These are phyloP conservation scores for Scolecobasidium constrictum DNA, from an alignment of 2,329 filamentous ascomycete species.

Conservation along the genomic window DNA sequence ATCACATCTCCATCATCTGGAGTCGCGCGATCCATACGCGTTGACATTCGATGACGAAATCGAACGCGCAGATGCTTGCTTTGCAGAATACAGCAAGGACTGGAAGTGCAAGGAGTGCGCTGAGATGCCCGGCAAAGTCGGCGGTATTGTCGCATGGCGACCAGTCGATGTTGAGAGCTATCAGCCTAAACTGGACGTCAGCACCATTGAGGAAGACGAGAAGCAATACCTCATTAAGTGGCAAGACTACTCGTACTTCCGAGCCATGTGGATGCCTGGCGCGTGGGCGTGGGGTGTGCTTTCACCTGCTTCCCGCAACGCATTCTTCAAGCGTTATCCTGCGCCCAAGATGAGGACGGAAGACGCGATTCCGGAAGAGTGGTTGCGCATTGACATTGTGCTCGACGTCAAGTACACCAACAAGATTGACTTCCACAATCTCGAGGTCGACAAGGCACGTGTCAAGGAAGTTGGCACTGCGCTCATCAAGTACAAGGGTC, in stretches of 20 bases:
- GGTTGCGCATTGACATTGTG: constrained; percentile 76
- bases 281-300: constrained; percentile 75
- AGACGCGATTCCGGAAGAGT: constrained; percentile 82
- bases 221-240: constrained; percentile 92
- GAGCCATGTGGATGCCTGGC: constrained; percentile 78
- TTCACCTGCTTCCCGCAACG: constrained; percentile 51
- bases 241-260: constrained; percentile 68
- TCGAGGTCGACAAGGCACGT: constrained; percentile 59
- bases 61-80: constrained; percentile 48
- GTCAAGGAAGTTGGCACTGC: constrained; percentile 63
- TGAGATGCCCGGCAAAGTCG: constrained; percentile 54
- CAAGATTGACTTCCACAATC: constrained; percentile 45
- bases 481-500: constrained; percentile 83
- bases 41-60: constrained; percentile 26
- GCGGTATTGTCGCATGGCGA: constrained; percentile 80
- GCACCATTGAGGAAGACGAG: constrained; percentile 55
- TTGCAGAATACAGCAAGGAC: constrained; percentile 59
- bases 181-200: constrained; percentile 5
- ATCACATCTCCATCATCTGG: constrained; percentile 79
- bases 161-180: constrained; percentile 51
- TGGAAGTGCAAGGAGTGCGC: constrained; percentile 77
- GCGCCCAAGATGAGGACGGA: constrained; percentile 59
- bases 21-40: constrained; percentile 30
- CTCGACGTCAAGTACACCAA: constrained; percentile 64
- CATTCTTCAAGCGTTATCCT: constrained; percentile 63